Base-by-base conservation (phyloP, 768 basidiomycete species). In the Hericium coralloides region DNA sequence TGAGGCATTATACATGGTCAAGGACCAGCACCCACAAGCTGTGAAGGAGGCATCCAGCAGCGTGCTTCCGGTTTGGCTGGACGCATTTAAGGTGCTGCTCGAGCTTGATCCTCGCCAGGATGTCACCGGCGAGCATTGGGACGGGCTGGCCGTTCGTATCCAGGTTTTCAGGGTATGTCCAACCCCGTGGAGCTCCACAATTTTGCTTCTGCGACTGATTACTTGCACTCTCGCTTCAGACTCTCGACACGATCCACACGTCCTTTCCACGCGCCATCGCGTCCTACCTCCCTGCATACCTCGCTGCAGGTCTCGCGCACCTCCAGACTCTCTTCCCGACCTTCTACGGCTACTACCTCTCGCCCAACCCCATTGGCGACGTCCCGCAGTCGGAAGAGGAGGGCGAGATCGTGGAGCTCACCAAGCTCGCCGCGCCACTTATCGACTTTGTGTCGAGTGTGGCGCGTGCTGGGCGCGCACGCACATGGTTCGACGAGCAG, bases 51-150 rank as follows among this genome's bases (percentile, higher is more conserved):
- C 93, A 0, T 81, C 82, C 37, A 83, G 81, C 23, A 79, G 82
- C 47, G 83, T 98, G 43, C 80, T 95, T 6, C 92, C 95, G 1
- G 77, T 84, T 15, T 99, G 97, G 97, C 72, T 98, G n/a, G 86
- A 88, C 38, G 90, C 91, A 0, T 93, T 98, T 76, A 83, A 82
- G 60, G 81, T 84, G 15, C 75, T 98, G 14, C 74, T 98, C 22
- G 76, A 72, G 52, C 69, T 81, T 20, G 83, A 91, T 66, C 80
- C 87, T 0, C 70, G 75, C 20, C 70, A 73, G 53, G 93, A 95
- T 65, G 74, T 88, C 3, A 76, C 76, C 49, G 72, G 74, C 5
- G 67, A 75, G 20, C 80, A 82, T 52, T 98, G 95, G 94, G 92
- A 95, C 68, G 82, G 80, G 6, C 70, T 99, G 9, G 75, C 84